Conservation (phyloP, 208 protist genomes). For the Trypanosoma mega region DNA sequence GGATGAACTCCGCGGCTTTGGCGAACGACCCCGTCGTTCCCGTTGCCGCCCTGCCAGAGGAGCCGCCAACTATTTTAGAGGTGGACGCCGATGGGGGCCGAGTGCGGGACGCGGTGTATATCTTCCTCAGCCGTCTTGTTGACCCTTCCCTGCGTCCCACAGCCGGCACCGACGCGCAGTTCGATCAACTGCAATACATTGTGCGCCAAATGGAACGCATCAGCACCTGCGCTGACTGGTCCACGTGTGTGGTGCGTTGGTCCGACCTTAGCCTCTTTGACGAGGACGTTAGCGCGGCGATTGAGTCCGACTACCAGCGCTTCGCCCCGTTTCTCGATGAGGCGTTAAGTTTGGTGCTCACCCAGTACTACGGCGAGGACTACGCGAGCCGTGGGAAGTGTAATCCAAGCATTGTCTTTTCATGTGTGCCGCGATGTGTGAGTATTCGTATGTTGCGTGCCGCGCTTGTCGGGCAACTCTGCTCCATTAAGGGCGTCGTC, state of each 20-base stretch:
- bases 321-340: conserved; percentile 75
- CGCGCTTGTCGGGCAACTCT: conserved; percentile 93
- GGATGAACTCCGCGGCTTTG: conserved; percentile 51
- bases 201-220: conserved; percentile 77
- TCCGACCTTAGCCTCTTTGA: conserved; percentile 67
- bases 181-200: conserved; percentile 48
- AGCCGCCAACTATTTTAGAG: conserved; percentile 40
- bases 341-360: conserved; percentile 69
- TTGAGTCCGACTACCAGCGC: conserved; percentile 82
- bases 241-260: conserved; percentile 84
- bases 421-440: conserved; percentile 65
- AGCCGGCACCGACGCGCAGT: conserved; percentile 12
- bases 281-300: conserved; percentile 62
- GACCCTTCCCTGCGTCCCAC: conserved; percentile 40
- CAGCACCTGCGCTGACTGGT: conserved; percentile 72
- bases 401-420: conserved; percentile 79
- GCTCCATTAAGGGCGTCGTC: conserved; percentile 96
- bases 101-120: conserved; percentile 70
- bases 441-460: conserved; percentile 95
- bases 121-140: conserved; percentile 81
- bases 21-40: conserved; percentile 56
- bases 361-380: conserved; percentile 83
- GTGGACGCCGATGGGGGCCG: conserved; percentile 73
- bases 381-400: conserved; percentile 76
- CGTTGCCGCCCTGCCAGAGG: conserved; percentile 49